These are phyloP conservation scores for Mucor lusitanicus DNA, from an alignment of 371 early-diverging fungal genomes.

Conservation along the genomic window DNA sequence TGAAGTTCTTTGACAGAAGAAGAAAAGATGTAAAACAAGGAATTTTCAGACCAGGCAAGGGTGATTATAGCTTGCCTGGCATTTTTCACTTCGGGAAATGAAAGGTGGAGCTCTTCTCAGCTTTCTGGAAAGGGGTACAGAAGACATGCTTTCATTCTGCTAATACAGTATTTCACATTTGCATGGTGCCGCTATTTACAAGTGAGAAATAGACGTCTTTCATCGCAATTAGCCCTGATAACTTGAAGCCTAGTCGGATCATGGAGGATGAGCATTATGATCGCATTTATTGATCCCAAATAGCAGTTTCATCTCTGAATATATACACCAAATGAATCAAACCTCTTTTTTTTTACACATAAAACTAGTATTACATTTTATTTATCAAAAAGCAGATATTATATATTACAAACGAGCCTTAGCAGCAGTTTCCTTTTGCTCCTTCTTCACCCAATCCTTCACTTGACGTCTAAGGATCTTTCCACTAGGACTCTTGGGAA, in stretches of 20 bases:
- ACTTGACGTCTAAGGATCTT: constrained; percentile 76
- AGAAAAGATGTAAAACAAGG: neutral
- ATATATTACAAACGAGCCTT: constrained; percentile 15
- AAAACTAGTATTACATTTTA: neutral
- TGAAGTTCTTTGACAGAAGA: neutral
- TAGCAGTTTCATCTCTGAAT: neutral
- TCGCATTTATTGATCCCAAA: no score
- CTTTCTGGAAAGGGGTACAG: neutral
- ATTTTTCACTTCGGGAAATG: neutral
- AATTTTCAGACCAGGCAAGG: neutral
- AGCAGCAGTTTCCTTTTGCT: constrained; percentile 12
- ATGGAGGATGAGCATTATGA: no score
- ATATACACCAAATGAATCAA: neutral
- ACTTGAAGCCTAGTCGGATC: no score
- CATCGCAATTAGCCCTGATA: no score
- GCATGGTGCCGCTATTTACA: neutral
- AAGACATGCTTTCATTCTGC: no score
- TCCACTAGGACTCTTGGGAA: constrained; percentile 82
- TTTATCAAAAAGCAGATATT: neutral
- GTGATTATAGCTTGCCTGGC: neutral
- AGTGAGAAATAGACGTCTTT: no score
- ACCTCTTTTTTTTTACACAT: neutral
- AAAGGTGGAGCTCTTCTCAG: neutral
- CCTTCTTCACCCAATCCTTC: constrained; percentile 38
- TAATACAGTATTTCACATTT: neutral